Percentiles rank a stretch among this genome's conserved stretches.
Conservation (phyloP, 805 yeast genomes). For the Komagataella ulmi region DNA sequence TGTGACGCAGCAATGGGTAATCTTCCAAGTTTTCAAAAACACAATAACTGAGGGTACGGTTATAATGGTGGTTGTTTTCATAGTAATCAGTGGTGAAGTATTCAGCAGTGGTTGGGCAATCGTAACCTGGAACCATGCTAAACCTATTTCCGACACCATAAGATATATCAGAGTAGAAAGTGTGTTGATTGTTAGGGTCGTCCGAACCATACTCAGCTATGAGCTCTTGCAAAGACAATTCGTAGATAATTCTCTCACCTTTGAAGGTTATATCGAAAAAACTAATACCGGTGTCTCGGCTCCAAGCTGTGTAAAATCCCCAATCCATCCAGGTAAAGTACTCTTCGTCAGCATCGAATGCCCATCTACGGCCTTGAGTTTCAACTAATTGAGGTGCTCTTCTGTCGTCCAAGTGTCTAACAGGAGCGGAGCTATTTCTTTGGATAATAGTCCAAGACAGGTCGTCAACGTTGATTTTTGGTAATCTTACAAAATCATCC, state of each 20-base stretch:
- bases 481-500: conserved; percentile 8
- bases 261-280: conserved; percentile 14
- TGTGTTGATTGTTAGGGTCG: conserved; percentile 16
- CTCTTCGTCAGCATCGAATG: conserved; percentile 11
- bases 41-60: conserved; percentile 14
- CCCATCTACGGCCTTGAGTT: conserved; percentile 16
- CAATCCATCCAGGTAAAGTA: conserved; percentile 18
- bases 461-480: conserved; percentile 4
- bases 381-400: conserved; percentile 11
- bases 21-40: conserved; percentile 2
- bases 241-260: conserved; percentile 16
- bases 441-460: conserved; percentile 7
- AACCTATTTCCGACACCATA: conserved; percentile 18
- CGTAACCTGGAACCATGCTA: conserved; percentile 15
- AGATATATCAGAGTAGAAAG: conserved; percentile 11
- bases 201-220: conserved; percentile 17
- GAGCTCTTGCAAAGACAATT: conserved; percentile 16
- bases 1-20: conserved; percentile 3
- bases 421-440: conserved; percentile 3
- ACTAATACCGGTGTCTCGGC: conserved; percentile 12
- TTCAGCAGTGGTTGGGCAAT: conserved; percentile 16
- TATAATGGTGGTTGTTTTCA: conserved; percentile 9
- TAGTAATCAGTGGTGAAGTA: conserved; percentile 15
- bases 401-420: conserved; percentile 9
- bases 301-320: conserved; percentile 14